A percentile compares a stretch with the other conserved stretches of the same genome.
Conservation (phyloP, 2,329 filamentous ascomycete species). For the Rhytidhysteron rufulum region DNA sequence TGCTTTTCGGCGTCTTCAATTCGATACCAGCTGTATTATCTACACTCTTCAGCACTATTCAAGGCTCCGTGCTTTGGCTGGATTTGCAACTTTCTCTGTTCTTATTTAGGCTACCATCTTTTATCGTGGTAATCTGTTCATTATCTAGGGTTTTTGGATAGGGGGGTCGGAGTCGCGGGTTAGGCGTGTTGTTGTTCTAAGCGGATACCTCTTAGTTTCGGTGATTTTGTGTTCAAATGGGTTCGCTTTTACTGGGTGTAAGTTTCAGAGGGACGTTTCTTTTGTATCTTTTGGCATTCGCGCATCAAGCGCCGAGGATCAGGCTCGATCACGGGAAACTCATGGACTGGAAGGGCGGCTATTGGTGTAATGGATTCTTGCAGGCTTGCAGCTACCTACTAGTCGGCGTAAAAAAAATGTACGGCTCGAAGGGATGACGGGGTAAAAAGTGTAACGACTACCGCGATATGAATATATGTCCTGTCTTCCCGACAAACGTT, state of each 20-base stretch:
- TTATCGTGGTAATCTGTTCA: constrained; percentile 18
- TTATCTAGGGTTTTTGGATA: constrained; percentile 14
- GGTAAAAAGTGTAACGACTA: constrained; percentile 16
- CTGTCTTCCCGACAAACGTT: constrained; percentile 5
- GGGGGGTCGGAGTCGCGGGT: constrained; percentile 16
- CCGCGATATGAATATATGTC: constrained; percentile 17
- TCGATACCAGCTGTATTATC: constrained; percentile 32
- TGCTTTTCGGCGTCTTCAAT: constrained; percentile 13
- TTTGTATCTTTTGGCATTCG: constrained; percentile 16
- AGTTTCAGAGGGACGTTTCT: too few species aligned
- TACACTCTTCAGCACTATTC: constrained; percentile 13
- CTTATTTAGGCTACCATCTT: constrained; percentile 7
- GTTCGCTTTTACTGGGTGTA: neutral
- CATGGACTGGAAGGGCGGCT: constrained; percentile 9
- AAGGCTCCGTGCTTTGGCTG: constrained; percentile 13
- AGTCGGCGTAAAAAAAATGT: constrained; percentile 14
- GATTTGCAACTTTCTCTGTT: constrained; percentile 17
- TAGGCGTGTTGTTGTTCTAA: constrained; percentile 9
- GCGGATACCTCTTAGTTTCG: constrained; percentile 32
- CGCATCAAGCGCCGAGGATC: constrained; percentile 11
- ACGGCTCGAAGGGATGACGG: constrained; percentile 7
- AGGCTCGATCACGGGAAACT: constrained; percentile 12
- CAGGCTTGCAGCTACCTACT: constrained; percentile 7
- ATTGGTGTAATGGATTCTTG: constrained; percentile 12
- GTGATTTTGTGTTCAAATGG: constrained; percentile 8